Conservation (phyloP, 768 basidiomycete genomes). For the Kondoa subrosea region DNA sequence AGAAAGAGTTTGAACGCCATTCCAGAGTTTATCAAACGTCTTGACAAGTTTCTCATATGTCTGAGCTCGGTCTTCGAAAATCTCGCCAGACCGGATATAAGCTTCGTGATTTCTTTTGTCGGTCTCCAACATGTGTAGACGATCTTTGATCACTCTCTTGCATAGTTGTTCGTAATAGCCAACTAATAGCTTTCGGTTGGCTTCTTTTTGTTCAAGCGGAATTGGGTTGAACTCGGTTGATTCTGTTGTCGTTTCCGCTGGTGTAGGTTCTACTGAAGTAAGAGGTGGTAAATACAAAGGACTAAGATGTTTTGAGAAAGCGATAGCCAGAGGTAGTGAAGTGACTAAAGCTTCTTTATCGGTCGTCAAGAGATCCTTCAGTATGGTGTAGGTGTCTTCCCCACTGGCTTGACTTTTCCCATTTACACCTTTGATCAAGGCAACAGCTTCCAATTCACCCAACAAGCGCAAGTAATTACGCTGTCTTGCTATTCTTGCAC, state of each 20-base stretch:
- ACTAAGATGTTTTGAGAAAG: slow-evolving; percentile 83
- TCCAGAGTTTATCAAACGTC: slow-evolving; percentile 74
- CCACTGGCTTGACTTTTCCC: slow-evolving; percentile 42
- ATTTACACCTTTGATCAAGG: slow-evolving; percentile 53
- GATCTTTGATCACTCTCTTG: slow-evolving; percentile 80
- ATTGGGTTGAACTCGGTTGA: slow-evolving; percentile 48
- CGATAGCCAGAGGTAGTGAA: slow-evolving; percentile 67
- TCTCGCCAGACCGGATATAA: slow-evolving; percentile 96
- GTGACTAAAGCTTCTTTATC: slow-evolving; percentile 26
- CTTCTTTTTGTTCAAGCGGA: slow-evolving; percentile 65
- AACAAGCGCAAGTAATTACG: slow-evolving; percentile 71
- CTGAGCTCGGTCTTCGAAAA: slow-evolving; percentile 96
- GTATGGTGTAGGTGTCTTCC: slow-evolving; percentile 72
- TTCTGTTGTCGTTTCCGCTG: slow-evolving; percentile 7
- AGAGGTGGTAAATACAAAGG: slow-evolving; percentile 45
- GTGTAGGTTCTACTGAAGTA: background rate
- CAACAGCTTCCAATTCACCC: slow-evolving; percentile 75
- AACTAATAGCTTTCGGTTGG: slow-evolving; percentile 82
- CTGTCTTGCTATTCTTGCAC: slow-evolving; percentile 57
- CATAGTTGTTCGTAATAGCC: slow-evolving; percentile 80
- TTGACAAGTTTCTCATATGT: slow-evolving; percentile 98
- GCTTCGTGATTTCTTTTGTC: slow-evolving; percentile 95
- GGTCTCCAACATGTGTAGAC: slow-evolving; percentile 90
- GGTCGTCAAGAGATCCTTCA: slow-evolving; percentile 47
- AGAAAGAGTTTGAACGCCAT: slow-evolving; percentile 81